Percentiles rank a stretch among this genome's conserved stretches.
Conservation (phyloP, 2,329 filamentous ascomycete species). For the Exophiala lecanii-corni region DNA sequence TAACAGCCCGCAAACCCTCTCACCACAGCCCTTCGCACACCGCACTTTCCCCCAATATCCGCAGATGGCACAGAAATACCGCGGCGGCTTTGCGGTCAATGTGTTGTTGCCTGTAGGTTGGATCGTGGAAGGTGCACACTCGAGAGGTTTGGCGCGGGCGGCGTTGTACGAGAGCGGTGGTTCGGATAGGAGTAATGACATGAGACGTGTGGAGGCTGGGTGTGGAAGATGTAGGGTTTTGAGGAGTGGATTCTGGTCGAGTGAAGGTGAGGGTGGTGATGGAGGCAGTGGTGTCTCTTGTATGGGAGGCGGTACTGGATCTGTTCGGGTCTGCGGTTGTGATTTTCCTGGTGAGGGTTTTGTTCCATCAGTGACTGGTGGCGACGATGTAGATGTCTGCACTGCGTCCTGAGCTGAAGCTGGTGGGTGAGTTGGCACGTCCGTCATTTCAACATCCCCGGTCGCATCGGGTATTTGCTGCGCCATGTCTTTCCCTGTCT, state of each 20-base stretch:
- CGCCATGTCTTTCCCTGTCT: constrained; percentile 1
- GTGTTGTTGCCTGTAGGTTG: constrained; percentile 6
- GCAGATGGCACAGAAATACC: constrained; percentile 46
- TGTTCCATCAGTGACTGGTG: background rate
- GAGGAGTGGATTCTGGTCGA: constrained; percentile 24
- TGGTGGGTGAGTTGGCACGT: constrained; percentile 8
- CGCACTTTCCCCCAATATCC: constrained; percentile 49
- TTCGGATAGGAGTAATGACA: constrained; percentile 42
- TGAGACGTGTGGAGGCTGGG: constrained; percentile 43
- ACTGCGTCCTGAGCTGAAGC: too few species aligned
- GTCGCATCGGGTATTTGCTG: background rate
- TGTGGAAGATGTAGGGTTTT: constrained; percentile 38
- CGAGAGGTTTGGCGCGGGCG: constrained; percentile 36
- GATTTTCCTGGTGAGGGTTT: background rate
- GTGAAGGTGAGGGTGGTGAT: constrained; percentile 26
- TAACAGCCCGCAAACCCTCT: constrained; percentile 41
- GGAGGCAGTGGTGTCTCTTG: constrained; percentile 30
- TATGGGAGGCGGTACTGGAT: background rate
- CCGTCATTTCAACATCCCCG: constrained; percentile 16
- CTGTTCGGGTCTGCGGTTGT: background rate
- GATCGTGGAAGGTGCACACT: constrained; percentile 14
- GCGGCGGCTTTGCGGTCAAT: constrained; percentile 31
- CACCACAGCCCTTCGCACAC: constrained; percentile 42
- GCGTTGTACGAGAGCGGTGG: constrained; percentile 46
- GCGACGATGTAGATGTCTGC: background rate